phyloP scores from a whole-genome alignment of 1,284 basidiomycete genomes.

The Coniferiporia weirii region DNA sequence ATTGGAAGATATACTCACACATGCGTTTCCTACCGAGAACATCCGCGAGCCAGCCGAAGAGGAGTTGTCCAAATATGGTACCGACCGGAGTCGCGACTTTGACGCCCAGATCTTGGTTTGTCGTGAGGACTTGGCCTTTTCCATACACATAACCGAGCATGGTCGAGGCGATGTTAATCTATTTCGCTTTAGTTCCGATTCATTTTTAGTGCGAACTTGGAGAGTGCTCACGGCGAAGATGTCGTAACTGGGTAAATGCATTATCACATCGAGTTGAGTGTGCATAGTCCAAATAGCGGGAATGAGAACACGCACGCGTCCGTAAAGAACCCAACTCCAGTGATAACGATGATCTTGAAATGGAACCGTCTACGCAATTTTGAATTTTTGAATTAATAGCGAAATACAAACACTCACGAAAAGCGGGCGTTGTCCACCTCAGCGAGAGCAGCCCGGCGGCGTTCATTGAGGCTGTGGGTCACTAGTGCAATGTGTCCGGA shows the following conservation, averaged over 20 bases:
- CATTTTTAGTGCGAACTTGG: not conserved
- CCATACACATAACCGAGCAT: constrained; percentile 57
- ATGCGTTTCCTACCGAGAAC: constrained; percentile 66
- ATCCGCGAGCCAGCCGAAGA: constrained; percentile 73
- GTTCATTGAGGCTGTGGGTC: not conserved
- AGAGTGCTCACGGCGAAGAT: constrained; percentile 33
- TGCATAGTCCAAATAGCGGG: not conserved
- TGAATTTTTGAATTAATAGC: not conserved
- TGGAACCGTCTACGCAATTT: constrained; percentile 40
- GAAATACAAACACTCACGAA: constrained; percentile 27
- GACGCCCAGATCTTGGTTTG: constrained; percentile 58
- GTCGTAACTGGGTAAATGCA: constrained; percentile 31
- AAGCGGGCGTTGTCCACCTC: constrained; percentile 54
- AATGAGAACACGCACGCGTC: constrained; percentile 51
- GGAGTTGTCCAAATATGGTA: constrained; percentile 47
- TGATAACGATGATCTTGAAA: constrained; percentile 65
- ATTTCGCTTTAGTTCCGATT: not conserved
- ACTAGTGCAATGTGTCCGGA: not conserved
- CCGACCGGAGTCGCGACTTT: constrained; percentile 58
- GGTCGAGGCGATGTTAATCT: constrained; percentile 50
- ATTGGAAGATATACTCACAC: constrained; percentile 41
- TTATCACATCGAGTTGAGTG: not conserved
- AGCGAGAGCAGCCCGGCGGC: constrained; percentile 39
- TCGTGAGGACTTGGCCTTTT: constrained; percentile 31
- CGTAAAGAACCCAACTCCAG: constrained; percentile 80